These are phyloP conservation scores for Diaporthe destruens DNA, from an alignment of 2,329 filamentous ascomycete genomes.

Conservation along the genomic window DNA sequence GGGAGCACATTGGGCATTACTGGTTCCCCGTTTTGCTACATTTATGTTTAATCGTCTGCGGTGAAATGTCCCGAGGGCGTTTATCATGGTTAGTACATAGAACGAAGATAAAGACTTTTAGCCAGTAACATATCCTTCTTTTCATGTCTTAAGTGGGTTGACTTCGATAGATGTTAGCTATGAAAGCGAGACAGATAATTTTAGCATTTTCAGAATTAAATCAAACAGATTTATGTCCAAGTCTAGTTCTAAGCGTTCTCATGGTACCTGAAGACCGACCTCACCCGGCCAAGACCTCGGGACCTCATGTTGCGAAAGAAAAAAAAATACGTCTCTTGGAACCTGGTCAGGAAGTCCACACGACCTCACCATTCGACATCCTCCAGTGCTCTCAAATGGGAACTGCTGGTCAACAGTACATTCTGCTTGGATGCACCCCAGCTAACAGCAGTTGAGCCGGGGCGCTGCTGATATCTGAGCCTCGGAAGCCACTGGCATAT, in stretches of 20 bases:
- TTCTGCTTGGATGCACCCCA: not conserved
- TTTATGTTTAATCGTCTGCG: not conserved
- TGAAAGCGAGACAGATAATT: not conserved
- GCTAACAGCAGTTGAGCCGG: too few species aligned
- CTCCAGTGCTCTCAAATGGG: not conserved
- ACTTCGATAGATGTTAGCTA: not conserved
- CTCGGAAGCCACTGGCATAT: too few species aligned
- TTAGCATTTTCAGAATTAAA: too few species aligned
- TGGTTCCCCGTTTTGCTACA: conserved; percentile 15
- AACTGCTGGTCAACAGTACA: too few species aligned
- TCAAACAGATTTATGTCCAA: not conserved
- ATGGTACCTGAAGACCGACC: not conserved
- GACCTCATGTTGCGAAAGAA: too few species aligned
- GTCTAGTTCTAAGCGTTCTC: not conserved
- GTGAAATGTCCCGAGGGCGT: too few species aligned
- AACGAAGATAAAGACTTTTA: not conserved
- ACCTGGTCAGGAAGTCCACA: too few species aligned
- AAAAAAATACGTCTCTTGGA: not conserved
- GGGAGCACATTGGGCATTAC: conserved; percentile 16
- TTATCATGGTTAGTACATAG: not conserved
- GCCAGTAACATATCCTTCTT: too few species aligned
- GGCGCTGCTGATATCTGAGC: not conserved
- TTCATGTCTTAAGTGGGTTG: not conserved
- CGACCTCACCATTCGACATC: not conserved
- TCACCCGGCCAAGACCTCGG: too few species aligned